phyloP scores from a whole-genome alignment of 2,329 filamentous ascomycete species.

The Lasiodiplodia citricola region DNA sequence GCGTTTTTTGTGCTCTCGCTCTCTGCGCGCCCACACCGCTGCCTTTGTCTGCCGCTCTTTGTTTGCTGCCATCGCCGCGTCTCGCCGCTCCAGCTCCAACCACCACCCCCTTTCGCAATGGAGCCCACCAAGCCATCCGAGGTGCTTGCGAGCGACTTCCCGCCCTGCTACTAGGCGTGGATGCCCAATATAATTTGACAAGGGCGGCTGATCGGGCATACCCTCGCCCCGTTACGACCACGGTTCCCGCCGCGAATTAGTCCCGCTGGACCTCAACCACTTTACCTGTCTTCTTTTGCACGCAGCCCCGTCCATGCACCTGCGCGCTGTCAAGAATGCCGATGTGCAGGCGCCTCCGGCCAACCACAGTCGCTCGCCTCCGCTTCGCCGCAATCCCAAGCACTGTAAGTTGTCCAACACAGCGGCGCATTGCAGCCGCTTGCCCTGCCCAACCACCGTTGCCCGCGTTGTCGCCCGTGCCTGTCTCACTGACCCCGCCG shows the following conservation, averaged over 20 bases:
- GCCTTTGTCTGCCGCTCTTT: background rate
- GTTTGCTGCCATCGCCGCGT: background rate
- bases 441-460: slow-evolving; percentile 8
- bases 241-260: background rate
- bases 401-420: slow-evolving; percentile 21
- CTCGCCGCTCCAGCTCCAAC: slow-evolving; percentile 1
- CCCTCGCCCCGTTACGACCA: slow-evolving; percentile 16
- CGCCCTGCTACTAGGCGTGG: slow-evolving; percentile 23
- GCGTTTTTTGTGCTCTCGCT: background rate
- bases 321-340: slow-evolving; percentile 16
- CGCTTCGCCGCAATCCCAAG: slow-evolving; percentile 5
- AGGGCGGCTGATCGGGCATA: background rate
- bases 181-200: background rate
- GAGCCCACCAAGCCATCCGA: slow-evolving; percentile 26
- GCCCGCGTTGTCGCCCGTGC: slow-evolving; percentile 9
- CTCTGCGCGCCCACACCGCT: background rate
- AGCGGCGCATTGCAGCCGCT: slow-evolving; percentile 18
- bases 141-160: slow-evolving; percentile 27
- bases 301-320: background rate
- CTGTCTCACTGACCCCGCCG: slow-evolving; percentile 15
- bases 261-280: background rate
- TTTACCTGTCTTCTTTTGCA: background rate
- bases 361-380: slow-evolving; percentile 11
- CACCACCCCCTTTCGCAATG: slow-evolving; percentile 17
- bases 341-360: background rate